These are phyloP conservation scores for Lepidium didymum DNA, from an alignment of 345 rosid genomes.

Conservation along the genomic window DNA sequence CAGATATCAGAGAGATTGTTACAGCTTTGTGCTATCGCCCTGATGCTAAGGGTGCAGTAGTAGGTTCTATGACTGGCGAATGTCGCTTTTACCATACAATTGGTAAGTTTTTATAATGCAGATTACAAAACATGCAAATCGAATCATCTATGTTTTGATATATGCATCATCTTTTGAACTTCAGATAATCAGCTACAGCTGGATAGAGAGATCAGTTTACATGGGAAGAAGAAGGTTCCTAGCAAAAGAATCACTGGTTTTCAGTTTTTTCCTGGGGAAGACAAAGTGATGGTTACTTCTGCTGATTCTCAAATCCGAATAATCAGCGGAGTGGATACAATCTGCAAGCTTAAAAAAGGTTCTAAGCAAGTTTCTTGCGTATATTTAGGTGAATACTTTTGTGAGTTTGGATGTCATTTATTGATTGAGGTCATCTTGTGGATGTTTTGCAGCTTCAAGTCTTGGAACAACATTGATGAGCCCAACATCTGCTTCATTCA, in stretches of 20 bases:
- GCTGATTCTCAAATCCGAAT: slow-evolving; percentile 67
- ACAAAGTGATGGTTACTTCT: slow-evolving; percentile 58
- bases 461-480: slow-evolving; percentile 43
- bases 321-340: slow-evolving; percentile 38
- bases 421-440: neutral
- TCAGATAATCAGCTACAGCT: slow-evolving; percentile 47
- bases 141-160: neutral
- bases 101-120: slow-evolving; percentile 34
- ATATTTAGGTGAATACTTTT: neutral
- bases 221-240: slow-evolving; percentile 58
- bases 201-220: slow-evolving; percentile 45
- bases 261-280: slow-evolving; percentile 61
- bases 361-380: neutral
- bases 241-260: slow-evolving; percentile 73
- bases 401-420: neutral
- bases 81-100: slow-evolving; percentile 48
- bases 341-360: slow-evolving; percentile 61
- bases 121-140: neutral
- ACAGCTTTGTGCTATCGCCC: slow-evolving; percentile 63
- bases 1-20: slow-evolving; percentile 57
- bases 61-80: slow-evolving; percentile 64
- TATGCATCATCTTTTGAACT: neutral
- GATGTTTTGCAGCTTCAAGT: slow-evolving; percentile 38
- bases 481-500: slow-evolving; percentile 56
- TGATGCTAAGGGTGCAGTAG: slow-evolving; percentile 60